phyloP scores from a whole-genome alignment of 768 basidiomycete species.

The Guyanaporus albipodus region DNA sequence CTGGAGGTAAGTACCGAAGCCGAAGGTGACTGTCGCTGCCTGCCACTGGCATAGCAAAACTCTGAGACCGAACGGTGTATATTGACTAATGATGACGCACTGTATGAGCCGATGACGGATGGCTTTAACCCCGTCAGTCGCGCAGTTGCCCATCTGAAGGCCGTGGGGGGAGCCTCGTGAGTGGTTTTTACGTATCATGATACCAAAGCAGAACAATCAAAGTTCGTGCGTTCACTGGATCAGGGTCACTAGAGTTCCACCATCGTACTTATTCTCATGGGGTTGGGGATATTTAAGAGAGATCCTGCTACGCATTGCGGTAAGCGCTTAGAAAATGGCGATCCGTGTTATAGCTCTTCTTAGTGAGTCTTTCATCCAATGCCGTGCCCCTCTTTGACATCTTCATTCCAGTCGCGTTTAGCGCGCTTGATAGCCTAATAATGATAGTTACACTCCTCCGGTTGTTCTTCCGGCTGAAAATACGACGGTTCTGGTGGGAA shows the following conservation, averaged over 20 bases:
- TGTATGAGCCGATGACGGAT: too few species aligned
- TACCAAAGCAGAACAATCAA: too few species aligned
- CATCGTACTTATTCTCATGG: background rate
- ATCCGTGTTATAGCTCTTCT: background rate
- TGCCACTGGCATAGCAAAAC: too few species aligned
- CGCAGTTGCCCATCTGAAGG: too few species aligned
- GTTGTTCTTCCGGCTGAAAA: conserved; percentile 9
- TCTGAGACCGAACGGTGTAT: too few species aligned
- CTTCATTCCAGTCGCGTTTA: conserved; percentile 3
- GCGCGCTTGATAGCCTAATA: conserved; percentile 1
- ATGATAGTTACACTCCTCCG: conserved; percentile 13
- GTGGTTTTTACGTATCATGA: too few species aligned
- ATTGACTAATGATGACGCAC: too few species aligned
- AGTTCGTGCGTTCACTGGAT: background rate
- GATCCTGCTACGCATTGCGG: background rate
- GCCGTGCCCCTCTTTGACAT: background rate
- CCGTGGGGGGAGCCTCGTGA: too few species aligned
- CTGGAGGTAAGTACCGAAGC: too few species aligned
- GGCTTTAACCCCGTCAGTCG: too few species aligned
- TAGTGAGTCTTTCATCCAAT: background rate
- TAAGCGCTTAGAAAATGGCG: background rate
- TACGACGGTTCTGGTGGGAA: conserved; percentile 24
- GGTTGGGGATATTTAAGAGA: background rate
- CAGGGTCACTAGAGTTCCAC: background rate
- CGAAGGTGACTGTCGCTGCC: too few species aligned